These are phyloP conservation scores for Oryza rufipogon DNA, from an alignment of 176 grass and related monocot species.

Conservation along the genomic window DNA sequence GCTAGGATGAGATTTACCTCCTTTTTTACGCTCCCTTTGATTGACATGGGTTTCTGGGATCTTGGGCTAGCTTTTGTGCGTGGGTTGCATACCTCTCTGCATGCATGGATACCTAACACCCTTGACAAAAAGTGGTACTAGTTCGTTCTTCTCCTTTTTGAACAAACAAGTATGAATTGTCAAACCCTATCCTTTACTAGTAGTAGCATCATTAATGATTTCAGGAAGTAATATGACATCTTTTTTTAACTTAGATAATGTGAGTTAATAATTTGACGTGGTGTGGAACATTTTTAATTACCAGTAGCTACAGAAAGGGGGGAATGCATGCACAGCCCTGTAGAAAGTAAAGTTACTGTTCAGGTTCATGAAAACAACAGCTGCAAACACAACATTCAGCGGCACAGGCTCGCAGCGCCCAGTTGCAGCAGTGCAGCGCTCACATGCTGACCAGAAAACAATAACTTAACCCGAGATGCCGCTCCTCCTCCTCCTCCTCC, in stretches of 20 bases:
- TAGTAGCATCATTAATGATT: not conserved
- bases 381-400: constrained; percentile 53
- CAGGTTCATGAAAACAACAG: constrained; percentile 27
- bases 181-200: constrained; percentile 1
- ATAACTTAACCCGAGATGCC: constrained; percentile 53
- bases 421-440: constrained; percentile 33
- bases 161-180: constrained; percentile 11
- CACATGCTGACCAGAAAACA: constrained; percentile 56
- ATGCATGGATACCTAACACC: constrained; percentile 45
- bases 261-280: not conserved
- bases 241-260: no score
- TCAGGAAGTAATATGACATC: not conserved
- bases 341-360: constrained; percentile 24
- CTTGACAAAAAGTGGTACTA: constrained; percentile 30
- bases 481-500: constrained; percentile 7
- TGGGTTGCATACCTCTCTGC: constrained; percentile 11
- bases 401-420: constrained; percentile 17
- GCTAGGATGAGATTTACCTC: constrained; percentile 13
- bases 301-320: not conserved
- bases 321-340: not conserved
- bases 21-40: constrained; percentile 26
- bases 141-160: not conserved
- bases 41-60: constrained; percentile 67
- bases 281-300: not conserved
- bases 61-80: constrained; percentile 46